Evolutionary conservation across 768 basidiomycete species (phyloP).

Genomic region (Rhodotorula graminis): DNA sequence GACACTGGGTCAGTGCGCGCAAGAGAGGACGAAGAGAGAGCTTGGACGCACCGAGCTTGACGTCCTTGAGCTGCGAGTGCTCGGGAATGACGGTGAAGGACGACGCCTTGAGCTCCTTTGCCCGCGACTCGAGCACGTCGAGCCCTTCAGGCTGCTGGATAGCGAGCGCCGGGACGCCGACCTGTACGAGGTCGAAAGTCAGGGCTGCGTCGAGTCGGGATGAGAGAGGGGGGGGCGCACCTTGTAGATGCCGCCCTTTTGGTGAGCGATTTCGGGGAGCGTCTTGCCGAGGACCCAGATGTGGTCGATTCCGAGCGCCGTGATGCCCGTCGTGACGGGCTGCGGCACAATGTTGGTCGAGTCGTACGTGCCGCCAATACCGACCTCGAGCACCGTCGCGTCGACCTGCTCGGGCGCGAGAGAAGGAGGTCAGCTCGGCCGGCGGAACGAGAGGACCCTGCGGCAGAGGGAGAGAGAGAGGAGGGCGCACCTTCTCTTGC

Average conservation of each 20-base stretch:
- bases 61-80: conserved; percentile 53
- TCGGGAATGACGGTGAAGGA: conserved; percentile 62
- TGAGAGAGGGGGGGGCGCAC: conserved; percentile 46
- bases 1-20: neutral
- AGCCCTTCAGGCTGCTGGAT: conserved; percentile 74
- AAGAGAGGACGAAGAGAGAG: neutral
- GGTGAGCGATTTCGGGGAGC: conserved; percentile 79
- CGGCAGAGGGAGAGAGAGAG: neutral
- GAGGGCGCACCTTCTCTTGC: conserved; percentile 55
- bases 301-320: conserved; percentile 89
- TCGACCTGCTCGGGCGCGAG: conserved; percentile 54
- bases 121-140: conserved; percentile 57
- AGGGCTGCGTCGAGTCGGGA: neutral
- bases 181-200: conserved; percentile 47
- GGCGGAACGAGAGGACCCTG: too few relatives aligned
- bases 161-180: conserved; percentile 77
- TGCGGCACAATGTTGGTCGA: conserved; percentile 91
- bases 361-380: conserved; percentile 88
- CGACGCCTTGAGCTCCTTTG: conserved; percentile 47
- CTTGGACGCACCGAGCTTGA: conserved; percentile 59
- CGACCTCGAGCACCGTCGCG: conserved; percentile 91
- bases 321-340: conserved; percentile 84
- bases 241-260: conserved; percentile 97
- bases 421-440: neutral
- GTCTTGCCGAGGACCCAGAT: conserved; percentile 80